Conservation (phyloP, 345 rosid species). For the Durio zibethinus region DNA sequence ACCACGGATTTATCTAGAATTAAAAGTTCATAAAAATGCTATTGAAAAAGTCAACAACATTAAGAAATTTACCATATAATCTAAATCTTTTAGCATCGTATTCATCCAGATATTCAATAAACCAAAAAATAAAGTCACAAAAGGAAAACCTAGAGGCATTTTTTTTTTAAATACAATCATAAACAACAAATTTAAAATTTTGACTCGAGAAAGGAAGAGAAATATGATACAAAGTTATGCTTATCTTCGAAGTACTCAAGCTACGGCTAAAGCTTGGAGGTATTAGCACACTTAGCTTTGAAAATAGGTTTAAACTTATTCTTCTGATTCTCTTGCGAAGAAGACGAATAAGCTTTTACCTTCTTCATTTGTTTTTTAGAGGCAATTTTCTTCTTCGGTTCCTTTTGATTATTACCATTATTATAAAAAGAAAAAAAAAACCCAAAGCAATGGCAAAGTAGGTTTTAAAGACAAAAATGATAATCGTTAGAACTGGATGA, state of each 20-base stretch:
- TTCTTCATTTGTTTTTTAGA: conserved; percentile 22
- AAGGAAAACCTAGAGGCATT: not conserved
- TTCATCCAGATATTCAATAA: not conserved
- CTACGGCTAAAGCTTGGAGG: conserved; percentile 48
- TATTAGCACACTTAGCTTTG: conserved; percentile 52
- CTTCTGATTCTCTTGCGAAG: conserved; percentile 18
- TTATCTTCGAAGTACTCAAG: conserved; percentile 80
- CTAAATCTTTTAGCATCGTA: not conserved
- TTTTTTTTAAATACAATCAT: not conserved
- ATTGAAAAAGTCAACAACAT: not conserved
- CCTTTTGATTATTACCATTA: conserved; percentile 19
- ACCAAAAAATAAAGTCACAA: not conserved
- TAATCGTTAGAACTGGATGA: too few species aligned
- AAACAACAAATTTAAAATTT: not conserved
- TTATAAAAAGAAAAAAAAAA: not conserved
- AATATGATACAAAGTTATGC: conserved; percentile 65
- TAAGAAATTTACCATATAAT: not conserved
- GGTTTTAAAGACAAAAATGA: conserved; percentile 5
- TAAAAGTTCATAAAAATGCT: not conserved
- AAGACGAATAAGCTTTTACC: conserved; percentile 27
- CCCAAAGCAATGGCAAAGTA: not conserved
- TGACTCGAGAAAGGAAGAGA: not conserved
- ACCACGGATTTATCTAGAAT: not conserved
- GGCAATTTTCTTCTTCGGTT: conserved; percentile 42
- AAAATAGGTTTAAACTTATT: conserved; percentile 32